Base-by-base conservation (phyloP, 345 rosid species). In the Euphorbia pulcherrima region DNA sequence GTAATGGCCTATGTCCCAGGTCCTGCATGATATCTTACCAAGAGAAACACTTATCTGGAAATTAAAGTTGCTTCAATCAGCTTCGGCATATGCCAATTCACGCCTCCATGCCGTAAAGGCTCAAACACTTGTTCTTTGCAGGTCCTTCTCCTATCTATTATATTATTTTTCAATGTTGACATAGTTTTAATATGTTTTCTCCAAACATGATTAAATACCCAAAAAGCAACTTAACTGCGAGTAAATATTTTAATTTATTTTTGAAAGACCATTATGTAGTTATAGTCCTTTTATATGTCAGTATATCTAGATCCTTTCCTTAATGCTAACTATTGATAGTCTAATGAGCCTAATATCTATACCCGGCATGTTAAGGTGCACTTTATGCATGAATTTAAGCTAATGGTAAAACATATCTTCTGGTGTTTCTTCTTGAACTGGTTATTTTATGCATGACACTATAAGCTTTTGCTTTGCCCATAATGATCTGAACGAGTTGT, bases 11-110 rank as follows among this genome's bases (percentile, higher is more conserved):
- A 56, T 60, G 33, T 76, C 58, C 65, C 88, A 92, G 96, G 81
- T 80, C 73, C 81, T 89, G 53, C 68, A 78, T 69, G 84, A 82
- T 69, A 74, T 86, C 53, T 74, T 88, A 50, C 86, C 93, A 0
- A 87, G 78, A 76, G 86, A 84, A 57, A 86, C 96, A 21, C 83
- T 92, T 77, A 75, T 74, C 5, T 92, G 96, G 98, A 90, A 88
- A 83, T 82, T 92, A 69, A 78, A 78, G 57, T 65, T 92, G 81
- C 86, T 91, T 62, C 82, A 86, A 72, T 75, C 82, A 12, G 92
- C 91, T 68, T 76, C 87, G 46, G 73, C 79, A 66, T 86, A 73
- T 73, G 79, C 88, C 67, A 92, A 88, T 74, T 72, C 87, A 65
- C 92, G 87, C 80, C 83, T 92, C 41, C 90, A 86, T 80, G 83